Base-by-base conservation (phyloP, 306 rosid species). In the Sphenostylis stenocarpa region DNA sequence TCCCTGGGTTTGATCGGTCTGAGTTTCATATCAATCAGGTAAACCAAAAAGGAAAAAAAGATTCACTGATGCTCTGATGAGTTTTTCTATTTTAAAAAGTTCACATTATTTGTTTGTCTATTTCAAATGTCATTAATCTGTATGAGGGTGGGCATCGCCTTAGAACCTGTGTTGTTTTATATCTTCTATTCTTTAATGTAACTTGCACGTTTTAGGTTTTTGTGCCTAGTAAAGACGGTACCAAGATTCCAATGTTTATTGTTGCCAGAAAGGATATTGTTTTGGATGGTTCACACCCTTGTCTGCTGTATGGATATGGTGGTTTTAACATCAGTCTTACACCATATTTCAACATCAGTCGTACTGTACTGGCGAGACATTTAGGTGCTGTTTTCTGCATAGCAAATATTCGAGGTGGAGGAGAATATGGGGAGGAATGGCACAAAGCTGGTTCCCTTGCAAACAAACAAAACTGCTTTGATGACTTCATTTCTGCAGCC, bases 381-480 rank as follows among this genome's bases (percentile, higher is more conserved):
- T 88, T 95, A 53, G 99, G 94, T 66, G 84, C 53, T 74, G 91
- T 95, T 82, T 87, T 70, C 85, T 85, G 94, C 90, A 51, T 92
- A 83, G 99, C 97, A 67, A 92, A 95, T 82, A 92, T 95, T 68
- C 97, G 97, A 52, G 99, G 99, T 24, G 99, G 99, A 77, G 99
- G 99, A 58, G 99, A 95, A 77, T 95, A 92, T 43, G 99, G 99
- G 67, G 97, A 95, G 88, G 94, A 95, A 75, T 95, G 99, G 99
- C 99, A 95, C 77, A 95, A 90, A 88, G 91, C 96, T 67, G 99
- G 97, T 16, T 86, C 97, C 63, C 99, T 95, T 49, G 84, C 89
- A 7, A 90, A 78, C 53, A 95, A 95, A 87, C 99, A 95, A 85
- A 95, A 87, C 79, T 95, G 99, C 83, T 92, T 92, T 79, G 94